Evolutionary conservation across 2,329 filamentous ascomycete genomes (phyloP), one percentile per base, ranked within the genome.

Genomic region (Coniochaeta ligniaria): DNA sequence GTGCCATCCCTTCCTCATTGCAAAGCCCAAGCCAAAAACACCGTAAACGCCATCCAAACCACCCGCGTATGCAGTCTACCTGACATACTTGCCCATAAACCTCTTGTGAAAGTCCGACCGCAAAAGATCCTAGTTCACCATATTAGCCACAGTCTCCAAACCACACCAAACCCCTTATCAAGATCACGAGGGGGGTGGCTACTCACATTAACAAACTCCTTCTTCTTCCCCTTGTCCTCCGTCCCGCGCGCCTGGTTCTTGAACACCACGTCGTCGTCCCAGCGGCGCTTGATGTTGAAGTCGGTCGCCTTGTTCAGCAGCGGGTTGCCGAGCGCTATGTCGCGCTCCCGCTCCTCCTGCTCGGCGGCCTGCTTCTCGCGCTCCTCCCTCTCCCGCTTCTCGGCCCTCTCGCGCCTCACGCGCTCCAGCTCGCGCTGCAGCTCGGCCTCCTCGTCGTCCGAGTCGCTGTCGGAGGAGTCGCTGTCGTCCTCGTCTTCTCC

Each of bases 191-290:
- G n/a, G n/a, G n/a, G n/a, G n/a, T n/a, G n/a, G n/a, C n/a, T 31
- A 78, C 87, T 78, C 73, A 91, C 92, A 72, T 99, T 99, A 74
- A 99, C 93, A 77, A 99, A 99, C 75, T 96, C 93, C 79, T 94
- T 96, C 76, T 89, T 85, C 76, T 89, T 85, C 64, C 89, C 87
- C 79, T 89, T 93, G 64, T 97, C 92, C 71, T 98, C 94, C 0
- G 93, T 96, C 9, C 94, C 95, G 62, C 95, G 84, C 36, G 94
- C 95, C 77, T 99, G 95, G 74, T 99, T 99, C 80, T 96, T 98
- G 78, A 99, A 99, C 2, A 99, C 93, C 14, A 99, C 95, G 72
- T 99, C 95, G 69, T 99, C 95, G 68, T 99, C 95, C 95, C 95
- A 99, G 67, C 93, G 80, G 66, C 91, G 81, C 82, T 96, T 97